A percentile compares a stretch with the other conserved stretches of the same genome.
phyloP scores from a whole-genome alignment of 495 filamentous ascomycete genomes.

The Aspergillus bridgeri region DNA sequence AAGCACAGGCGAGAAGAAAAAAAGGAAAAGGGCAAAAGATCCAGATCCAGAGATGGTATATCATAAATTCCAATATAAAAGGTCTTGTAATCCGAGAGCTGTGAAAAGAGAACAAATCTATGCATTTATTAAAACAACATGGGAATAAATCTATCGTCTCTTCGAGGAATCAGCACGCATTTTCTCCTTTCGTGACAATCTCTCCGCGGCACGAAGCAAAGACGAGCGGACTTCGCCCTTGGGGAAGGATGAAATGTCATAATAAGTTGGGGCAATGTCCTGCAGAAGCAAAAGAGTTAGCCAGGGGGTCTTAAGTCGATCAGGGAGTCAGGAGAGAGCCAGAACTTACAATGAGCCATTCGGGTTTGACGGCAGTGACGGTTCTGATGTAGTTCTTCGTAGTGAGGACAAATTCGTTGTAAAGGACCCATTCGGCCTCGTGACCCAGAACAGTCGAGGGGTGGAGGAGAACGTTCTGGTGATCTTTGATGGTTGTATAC shows the following conservation, averaged over 20 bases:
- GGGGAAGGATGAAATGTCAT: conserved; percentile 77
- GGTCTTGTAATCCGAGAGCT: too few relatives aligned
- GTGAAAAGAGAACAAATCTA: not conserved
- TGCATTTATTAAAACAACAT: not conserved
- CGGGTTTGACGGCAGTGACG: conserved; percentile 57
- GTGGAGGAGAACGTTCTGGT: conserved; percentile 87
- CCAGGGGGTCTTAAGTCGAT: not conserved
- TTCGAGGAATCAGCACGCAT: conserved; percentile 45
- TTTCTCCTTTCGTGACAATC: conserved; percentile 67
- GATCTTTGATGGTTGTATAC: conserved; percentile 93
- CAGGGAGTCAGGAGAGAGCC: not conserved
- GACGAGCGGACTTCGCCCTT: conserved; percentile 83
- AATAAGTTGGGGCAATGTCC: conserved; percentile 92
- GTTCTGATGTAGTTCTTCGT: conserved; percentile 85
- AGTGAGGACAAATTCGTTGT: conserved; percentile 98
- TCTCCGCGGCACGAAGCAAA: conserved; percentile 69
- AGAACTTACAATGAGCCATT: conserved; percentile 78
- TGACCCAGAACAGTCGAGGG: conserved; percentile 81
- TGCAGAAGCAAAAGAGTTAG: conserved; percentile 27
- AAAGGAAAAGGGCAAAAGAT: too few relatives aligned
- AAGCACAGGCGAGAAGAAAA: too few relatives aligned
- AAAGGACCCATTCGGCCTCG: conserved; percentile 94
- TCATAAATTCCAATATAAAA: too few relatives aligned
- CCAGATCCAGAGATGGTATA: too few relatives aligned
- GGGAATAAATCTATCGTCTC: conserved; percentile 23